Evolutionary conservation across 1,284 basidiomycete species (phyloP).

Genomic region (Microstroma glucosiphilum): DNA sequence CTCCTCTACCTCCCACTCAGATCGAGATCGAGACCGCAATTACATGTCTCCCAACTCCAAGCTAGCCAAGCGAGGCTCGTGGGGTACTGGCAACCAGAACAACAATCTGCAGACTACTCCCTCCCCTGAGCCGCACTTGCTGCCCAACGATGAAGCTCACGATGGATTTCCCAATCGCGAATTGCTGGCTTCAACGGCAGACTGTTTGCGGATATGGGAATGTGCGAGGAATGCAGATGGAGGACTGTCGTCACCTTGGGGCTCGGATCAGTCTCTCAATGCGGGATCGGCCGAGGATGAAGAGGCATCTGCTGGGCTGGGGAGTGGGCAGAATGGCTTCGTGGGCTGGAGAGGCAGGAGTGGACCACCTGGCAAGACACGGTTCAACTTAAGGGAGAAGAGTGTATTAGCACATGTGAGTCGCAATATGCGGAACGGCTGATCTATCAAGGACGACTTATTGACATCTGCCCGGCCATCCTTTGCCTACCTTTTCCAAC

Average conservation of each 20-base stretch:
- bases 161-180: constrained; percentile 40
- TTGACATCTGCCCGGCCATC: background rate
- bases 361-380: constrained; percentile 11
- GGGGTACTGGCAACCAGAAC: constrained; percentile 25
- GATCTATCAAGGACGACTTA: background rate
- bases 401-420: constrained; percentile 42
- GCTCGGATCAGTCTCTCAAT: background rate
- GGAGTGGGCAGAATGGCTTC: background rate
- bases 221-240: constrained; percentile 14
- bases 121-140: background rate
- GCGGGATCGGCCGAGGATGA: constrained; percentile 3
- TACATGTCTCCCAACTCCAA: constrained; percentile 32
- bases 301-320: background rate
- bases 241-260: constrained; percentile 6
- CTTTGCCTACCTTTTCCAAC: constrained; percentile 2
- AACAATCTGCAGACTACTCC: constrained; percentile 15
- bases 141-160: constrained; percentile 14
- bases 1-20: constrained; percentile 17
- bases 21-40: constrained; percentile 19
- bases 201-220: constrained; percentile 49
- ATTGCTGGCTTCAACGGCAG: constrained; percentile 46
- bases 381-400: constrained; percentile 42
- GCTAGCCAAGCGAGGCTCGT: constrained; percentile 29
- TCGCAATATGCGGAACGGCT: background rate
- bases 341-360: constrained; percentile 2